Evolutionary conservation across 208 protist genomes (phyloP).

Genomic region (Plasmodiophora brassicae): DNA sequence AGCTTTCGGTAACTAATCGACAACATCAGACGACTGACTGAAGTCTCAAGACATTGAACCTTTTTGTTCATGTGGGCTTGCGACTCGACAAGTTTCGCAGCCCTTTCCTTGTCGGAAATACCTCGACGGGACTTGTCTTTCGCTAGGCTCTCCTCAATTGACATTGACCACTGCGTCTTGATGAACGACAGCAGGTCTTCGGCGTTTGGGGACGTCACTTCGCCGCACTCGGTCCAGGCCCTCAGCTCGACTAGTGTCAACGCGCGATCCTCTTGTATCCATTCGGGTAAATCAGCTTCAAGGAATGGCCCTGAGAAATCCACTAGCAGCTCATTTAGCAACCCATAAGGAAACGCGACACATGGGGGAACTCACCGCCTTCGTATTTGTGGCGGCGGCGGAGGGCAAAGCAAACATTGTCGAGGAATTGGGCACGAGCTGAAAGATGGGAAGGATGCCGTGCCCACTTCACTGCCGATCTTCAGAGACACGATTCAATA

Average conservation of each 20-base stretch:
- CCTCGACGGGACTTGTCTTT: too few relatives aligned
- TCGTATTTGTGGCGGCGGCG: background rate
- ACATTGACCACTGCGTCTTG: too few relatives aligned
- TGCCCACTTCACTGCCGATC: background rate
- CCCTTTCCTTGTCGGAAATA: too few relatives aligned
- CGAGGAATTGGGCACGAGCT: background rate
- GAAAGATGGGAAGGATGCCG: background rate
- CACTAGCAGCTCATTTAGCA: background rate
- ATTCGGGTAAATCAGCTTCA: background rate
- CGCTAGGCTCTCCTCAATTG: too few relatives aligned
- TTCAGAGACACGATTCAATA: too few relatives aligned
- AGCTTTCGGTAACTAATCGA: background rate
- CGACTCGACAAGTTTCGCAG: too few relatives aligned
- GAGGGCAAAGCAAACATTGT: background rate
- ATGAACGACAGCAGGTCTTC: constrained; percentile 18
- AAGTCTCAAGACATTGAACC: background rate
- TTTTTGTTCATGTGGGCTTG: background rate
- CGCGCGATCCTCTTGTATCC: background rate
- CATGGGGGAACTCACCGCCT: background rate
- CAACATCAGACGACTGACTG: background rate
- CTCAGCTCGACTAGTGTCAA: background rate
- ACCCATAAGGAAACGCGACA: background rate
- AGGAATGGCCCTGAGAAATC: constrained; percentile 12
- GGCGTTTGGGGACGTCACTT: background rate
- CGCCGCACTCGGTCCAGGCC: constrained; percentile 11